phyloP scores from a whole-genome alignment of 2,329 filamentous ascomycete genomes.

The Cladophialophora carrionii region DNA sequence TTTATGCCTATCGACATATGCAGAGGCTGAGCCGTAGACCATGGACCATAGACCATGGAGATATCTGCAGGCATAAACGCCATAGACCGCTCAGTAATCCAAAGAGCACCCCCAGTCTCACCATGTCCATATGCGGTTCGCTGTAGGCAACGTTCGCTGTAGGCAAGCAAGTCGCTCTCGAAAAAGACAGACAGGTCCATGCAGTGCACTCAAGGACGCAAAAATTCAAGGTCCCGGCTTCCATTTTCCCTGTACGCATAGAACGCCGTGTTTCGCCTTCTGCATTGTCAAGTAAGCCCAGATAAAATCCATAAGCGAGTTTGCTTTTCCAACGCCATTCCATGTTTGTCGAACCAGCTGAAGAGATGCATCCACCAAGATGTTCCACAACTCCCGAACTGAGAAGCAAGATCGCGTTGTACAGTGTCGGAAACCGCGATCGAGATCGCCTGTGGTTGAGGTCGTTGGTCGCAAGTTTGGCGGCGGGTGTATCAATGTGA shows the following conservation, averaged over 20 bases:
- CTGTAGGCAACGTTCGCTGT: background rate
- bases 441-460: conserved; percentile 16
- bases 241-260: conserved; percentile 3
- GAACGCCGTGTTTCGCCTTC: conserved; percentile 14
- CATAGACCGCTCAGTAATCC: conserved; percentile 17
- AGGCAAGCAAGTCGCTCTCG: background rate
- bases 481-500: conserved; percentile 23
- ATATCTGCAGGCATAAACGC: conserved; percentile 9
- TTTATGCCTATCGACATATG: conserved; percentile 4
- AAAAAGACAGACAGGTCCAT: conserved; percentile 13
- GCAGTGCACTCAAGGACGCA: conserved; percentile 16
- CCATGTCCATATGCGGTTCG: conserved; percentile 7
- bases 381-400: conserved; percentile 10
- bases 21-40: conserved; percentile 4
- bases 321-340: conserved; percentile 23
- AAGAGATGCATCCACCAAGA: conserved; percentile 15
- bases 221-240: conserved; percentile 8
- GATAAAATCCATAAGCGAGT: background rate
- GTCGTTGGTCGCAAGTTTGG: conserved; percentile 9
- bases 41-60: conserved; percentile 12
- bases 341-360: conserved; percentile 18
- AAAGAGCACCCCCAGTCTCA: conserved; percentile 17
- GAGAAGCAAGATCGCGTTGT: conserved; percentile 15
- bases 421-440: conserved; percentile 14
- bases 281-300: conserved; percentile 13